Percentiles rank a stretch among this genome's conserved stretches.
Evolutionary conservation across 805 yeast species (phyloP).

Genomic region (Yamadazyma sp.): DNA sequence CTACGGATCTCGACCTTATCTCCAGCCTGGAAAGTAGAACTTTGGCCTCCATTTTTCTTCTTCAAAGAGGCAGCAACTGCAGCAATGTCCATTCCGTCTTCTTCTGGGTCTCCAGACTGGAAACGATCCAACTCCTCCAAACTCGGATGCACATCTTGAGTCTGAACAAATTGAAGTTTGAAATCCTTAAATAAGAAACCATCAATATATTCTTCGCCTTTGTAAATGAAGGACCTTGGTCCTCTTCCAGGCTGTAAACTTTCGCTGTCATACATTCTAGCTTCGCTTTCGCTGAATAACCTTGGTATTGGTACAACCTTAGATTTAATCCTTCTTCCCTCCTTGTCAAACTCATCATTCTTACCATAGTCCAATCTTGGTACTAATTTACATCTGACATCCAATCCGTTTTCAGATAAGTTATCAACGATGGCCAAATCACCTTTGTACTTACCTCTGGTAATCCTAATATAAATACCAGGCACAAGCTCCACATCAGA

Average conservation of each 20-base stretch:
- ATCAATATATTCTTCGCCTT: slow-evolving; percentile 84
- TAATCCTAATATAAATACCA: slow-evolving; percentile 88
- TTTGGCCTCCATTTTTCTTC: slow-evolving; percentile 27
- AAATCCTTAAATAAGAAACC: slow-evolving; percentile 88
- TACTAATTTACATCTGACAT: slow-evolving; percentile 87
- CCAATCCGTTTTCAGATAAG: slow-evolving; percentile 90
- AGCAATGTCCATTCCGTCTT: slow-evolving; percentile 79
- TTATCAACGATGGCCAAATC: slow-evolving; percentile 93
- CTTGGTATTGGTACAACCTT: slow-evolving; percentile 82
- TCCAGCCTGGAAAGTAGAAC: slow-evolving; percentile 75
- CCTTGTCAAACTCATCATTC: slow-evolving; percentile 48
- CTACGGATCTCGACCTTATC: slow-evolving; percentile 88
- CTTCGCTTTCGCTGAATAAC: slow-evolving; percentile 85
- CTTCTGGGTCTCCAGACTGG: slow-evolving; percentile 71
- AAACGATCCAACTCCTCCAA: slow-evolving; percentile 86
- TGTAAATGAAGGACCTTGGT: slow-evolving; percentile 63
- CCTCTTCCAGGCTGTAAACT: slow-evolving; percentile 65
- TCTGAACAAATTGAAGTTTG: slow-evolving; percentile 75
- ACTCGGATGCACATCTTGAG: slow-evolving; percentile 80
- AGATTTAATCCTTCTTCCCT: slow-evolving; percentile 48
- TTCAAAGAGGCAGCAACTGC: slow-evolving; percentile 85
- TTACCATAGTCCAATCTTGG: slow-evolving; percentile 93
- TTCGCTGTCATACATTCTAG: slow-evolving; percentile 77
- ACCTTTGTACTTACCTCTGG: slow-evolving; percentile 87
- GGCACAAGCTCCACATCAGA: slow-evolving; percentile 86